phyloP scores from a whole-genome alignment of 371 early-diverging fungal species.

The Mortierella sp. region DNA sequence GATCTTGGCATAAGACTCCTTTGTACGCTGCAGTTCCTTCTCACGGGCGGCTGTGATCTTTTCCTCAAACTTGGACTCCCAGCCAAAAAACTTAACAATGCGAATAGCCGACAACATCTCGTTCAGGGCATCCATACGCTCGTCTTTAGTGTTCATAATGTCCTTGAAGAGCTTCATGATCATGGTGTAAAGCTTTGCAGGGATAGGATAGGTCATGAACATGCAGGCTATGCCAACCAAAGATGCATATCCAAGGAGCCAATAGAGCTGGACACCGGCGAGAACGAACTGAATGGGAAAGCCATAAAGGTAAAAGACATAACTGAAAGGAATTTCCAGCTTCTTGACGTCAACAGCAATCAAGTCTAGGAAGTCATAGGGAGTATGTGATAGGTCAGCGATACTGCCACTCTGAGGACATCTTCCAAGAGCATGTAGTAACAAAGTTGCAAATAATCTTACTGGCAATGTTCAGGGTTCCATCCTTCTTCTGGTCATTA shows the following conservation, averaged over 20 bases:
- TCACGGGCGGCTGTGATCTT: slow-evolving; percentile 63
- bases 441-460: slow-evolving; percentile 2
- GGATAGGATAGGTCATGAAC: slow-evolving; percentile 69
- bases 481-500: slow-evolving; percentile 54
- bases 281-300: slow-evolving; percentile 68
- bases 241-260: slow-evolving; percentile 71
- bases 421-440: too few relatives aligned
- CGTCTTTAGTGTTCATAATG: slow-evolving; percentile 72
- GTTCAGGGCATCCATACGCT: slow-evolving; percentile 72
- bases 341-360: slow-evolving; percentile 70
- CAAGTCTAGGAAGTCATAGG: slow-evolving; percentile 55
- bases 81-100: slow-evolving; percentile 85
- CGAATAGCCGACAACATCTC: slow-evolving; percentile 80
- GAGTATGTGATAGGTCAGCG: too few relatives aligned
- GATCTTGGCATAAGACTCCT: slow-evolving; percentile 52
- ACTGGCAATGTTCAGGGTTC: slow-evolving; percentile 51
- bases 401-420: too few relatives aligned
- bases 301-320: slow-evolving; percentile 68
- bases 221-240: slow-evolving; percentile 73
- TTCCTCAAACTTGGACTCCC: slow-evolving; percentile 77
- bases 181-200: slow-evolving; percentile 61
- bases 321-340: slow-evolving; percentile 62
- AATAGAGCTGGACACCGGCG: slow-evolving; percentile 71
- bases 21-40: slow-evolving; percentile 62
- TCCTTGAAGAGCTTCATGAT: slow-evolving; percentile 62